Evolutionary conservation across 192 early-diverging fungal genomes (phyloP).

Genomic region (Podila epigama): DNA sequence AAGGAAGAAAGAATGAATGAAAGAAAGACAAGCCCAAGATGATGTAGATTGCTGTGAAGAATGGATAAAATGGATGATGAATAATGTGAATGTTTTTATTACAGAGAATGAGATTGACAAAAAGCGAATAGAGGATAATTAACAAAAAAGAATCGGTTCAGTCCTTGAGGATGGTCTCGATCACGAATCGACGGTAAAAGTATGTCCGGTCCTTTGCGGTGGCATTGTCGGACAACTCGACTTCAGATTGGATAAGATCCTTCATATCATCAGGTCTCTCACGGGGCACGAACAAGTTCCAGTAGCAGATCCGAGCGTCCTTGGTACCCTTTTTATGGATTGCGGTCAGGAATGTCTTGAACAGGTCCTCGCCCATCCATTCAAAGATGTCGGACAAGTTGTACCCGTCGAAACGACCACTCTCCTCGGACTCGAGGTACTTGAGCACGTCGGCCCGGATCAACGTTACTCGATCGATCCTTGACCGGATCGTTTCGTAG

Average conservation of each 20-base stretch:
- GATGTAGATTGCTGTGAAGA: no score
- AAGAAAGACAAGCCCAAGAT: no score
- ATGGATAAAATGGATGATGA: no score
- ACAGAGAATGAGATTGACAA: no score
- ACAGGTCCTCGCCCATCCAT: slow-evolving; percentile 48
- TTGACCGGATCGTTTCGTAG: slow-evolving; percentile 39
- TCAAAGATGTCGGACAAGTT: slow-evolving; percentile 49
- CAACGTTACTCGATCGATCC: slow-evolving; percentile 35
- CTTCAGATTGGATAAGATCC: slow-evolving; percentile 34
- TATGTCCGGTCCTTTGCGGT: slow-evolving; percentile 47
- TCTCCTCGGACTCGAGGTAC: slow-evolving; percentile 43
- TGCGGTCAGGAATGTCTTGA: slow-evolving; percentile 39
- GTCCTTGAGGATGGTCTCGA: slow-evolving; percentile 39
- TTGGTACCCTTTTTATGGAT: slow-evolving; percentile 45
- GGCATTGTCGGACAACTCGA: slow-evolving; percentile 33
- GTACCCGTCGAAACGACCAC: slow-evolving; percentile 47
- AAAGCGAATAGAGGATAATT: neutral
- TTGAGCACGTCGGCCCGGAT: slow-evolving; percentile 39
- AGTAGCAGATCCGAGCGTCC: slow-evolving; percentile 44
- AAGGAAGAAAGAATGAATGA: no score
- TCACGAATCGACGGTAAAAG: slow-evolving; percentile 49
- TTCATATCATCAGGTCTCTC: slow-evolving; percentile 42
- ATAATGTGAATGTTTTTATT: no score
- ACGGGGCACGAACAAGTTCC: slow-evolving; percentile 48
- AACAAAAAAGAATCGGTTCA: neutral